phyloP scores from a whole-genome alignment of 345 rosid species.

The Euphorbia lathyris region DNA sequence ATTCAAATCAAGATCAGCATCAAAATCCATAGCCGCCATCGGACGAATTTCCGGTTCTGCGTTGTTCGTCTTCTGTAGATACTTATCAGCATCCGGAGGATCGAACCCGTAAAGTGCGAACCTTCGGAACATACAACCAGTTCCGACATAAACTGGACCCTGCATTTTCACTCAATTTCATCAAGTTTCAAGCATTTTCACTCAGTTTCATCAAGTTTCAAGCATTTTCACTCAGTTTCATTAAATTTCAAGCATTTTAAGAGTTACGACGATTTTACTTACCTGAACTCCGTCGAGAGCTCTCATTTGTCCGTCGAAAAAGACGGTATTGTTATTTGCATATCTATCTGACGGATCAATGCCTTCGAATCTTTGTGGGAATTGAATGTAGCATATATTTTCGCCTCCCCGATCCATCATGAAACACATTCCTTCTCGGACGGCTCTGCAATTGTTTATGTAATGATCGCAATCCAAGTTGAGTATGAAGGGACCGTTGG shows the following conservation, averaged over 20 bases:
- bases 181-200: not conserved
- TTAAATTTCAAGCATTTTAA: too few relatives aligned
- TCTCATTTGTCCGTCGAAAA: constrained; percentile 96
- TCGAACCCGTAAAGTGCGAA: constrained; percentile 93
- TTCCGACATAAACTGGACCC: constrained; percentile 96
- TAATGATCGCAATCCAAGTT: constrained; percentile 98
- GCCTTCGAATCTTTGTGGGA: constrained; percentile 97
- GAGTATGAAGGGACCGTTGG: constrained; percentile 94
- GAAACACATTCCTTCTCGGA: constrained; percentile 96
- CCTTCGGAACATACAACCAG: constrained; percentile 85
- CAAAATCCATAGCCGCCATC: constrained; percentile 63
- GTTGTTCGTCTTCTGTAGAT: constrained; percentile 23
- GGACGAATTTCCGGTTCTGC: constrained; percentile 59
- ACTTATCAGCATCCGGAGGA: constrained; percentile 57
- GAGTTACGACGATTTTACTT: not conserved
- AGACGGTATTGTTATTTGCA: constrained; percentile 90
- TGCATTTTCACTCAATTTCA: constrained; percentile 12
- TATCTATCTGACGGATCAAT: constrained; percentile 94
- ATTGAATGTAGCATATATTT: constrained; percentile 83
- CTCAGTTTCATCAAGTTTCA: not conserved
- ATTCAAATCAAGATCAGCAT: constrained; percentile 73
- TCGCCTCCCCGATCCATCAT: constrained; percentile 98
- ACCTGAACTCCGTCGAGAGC: constrained; percentile 97
- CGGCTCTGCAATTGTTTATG: constrained; percentile 76
- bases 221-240: too few relatives aligned